Evolutionary conservation across 75 land plant species (phyloP).

Genomic region (Selaginella tamariscina): DNA sequence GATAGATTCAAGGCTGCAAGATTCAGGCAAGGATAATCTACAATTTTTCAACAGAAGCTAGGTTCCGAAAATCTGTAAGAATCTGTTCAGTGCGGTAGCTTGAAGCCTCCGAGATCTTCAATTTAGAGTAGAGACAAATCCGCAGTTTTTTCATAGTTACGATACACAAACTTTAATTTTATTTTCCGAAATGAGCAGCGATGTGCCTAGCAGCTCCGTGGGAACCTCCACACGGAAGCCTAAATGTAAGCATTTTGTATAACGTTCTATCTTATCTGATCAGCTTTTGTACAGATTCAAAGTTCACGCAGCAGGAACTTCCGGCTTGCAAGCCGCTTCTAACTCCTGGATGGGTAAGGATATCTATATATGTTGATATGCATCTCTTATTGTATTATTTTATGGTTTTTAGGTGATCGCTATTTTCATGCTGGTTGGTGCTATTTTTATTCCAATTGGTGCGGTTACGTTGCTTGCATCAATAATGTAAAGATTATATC

Average conservation of each 20-base stretch:
- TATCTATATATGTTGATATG: neutral
- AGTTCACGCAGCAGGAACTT: conserved; percentile 81
- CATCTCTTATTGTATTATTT: neutral
- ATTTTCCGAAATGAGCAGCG: neutral
- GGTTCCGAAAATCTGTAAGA: no score
- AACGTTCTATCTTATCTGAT: neutral
- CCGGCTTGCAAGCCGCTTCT: conserved; percentile 91
- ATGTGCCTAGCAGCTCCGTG: neutral
- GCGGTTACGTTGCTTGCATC: conserved; percentile 48
- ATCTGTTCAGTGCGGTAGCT: no score
- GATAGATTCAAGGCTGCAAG: neutral
- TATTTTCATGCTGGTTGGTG: conserved; percentile 41
- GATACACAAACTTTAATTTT: no score
- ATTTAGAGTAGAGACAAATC: no score
- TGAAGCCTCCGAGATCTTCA: no score
- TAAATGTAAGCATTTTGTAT: neutral
- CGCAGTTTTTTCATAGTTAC: no score
- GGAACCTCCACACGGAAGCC: neutral
- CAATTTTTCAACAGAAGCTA: no score
- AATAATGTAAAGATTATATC: no score
- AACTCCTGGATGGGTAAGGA: conserved; percentile 72
- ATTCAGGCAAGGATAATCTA: no score
- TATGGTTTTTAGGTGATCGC: conserved; percentile 40
- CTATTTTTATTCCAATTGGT: conserved; percentile 68
- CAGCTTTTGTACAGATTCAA: conserved; percentile 42